phyloP scores from a whole-genome alignment of 768 basidiomycete genomes.

The Russula sp. region DNA sequence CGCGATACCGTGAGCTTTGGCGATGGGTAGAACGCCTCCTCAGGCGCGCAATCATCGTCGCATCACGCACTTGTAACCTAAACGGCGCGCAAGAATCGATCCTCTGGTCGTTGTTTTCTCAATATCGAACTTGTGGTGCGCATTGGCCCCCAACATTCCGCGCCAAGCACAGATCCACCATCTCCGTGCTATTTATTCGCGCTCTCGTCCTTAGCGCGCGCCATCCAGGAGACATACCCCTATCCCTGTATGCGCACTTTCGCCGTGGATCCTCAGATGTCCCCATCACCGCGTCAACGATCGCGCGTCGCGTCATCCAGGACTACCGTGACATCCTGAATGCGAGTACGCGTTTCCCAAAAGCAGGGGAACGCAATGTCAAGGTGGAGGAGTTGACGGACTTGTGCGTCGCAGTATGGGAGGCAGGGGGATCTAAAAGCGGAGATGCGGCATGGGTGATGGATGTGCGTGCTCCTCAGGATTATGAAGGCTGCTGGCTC shows the following conservation, averaged over 20 bases:
- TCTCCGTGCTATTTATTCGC: slow-evolving; percentile 66
- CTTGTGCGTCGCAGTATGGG: slow-evolving; percentile 76
- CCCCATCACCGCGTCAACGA: slow-evolving; percentile 43
- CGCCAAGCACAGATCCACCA: slow-evolving; percentile 63
- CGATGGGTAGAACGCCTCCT: slow-evolving; percentile 78
- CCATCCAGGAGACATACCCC: slow-evolving; percentile 8
- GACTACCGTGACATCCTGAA: slow-evolving; percentile 67
- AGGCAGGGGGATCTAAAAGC: slow-evolving; percentile 57
- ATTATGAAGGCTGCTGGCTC: background rate
- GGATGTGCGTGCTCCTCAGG: slow-evolving; percentile 49
- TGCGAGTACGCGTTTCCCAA: slow-evolving; percentile 69
- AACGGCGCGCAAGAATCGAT: slow-evolving; percentile 35
- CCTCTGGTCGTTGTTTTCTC: slow-evolving; percentile 58
- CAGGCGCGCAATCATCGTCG: slow-evolving; percentile 71
- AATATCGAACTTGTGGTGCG: slow-evolving; percentile 54
- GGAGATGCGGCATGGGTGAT: slow-evolving; percentile 72
- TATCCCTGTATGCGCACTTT: slow-evolving; percentile 1
- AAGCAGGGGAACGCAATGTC: slow-evolving; percentile 70
- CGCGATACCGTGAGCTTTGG: slow-evolving; percentile 74
- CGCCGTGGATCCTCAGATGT: slow-evolving; percentile 22
- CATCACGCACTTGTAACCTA: slow-evolving; percentile 43
- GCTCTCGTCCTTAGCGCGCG: slow-evolving; percentile 52
- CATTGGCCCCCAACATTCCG: slow-evolving; percentile 81
- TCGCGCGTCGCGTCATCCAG: slow-evolving; percentile 60
- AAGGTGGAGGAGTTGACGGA: slow-evolving; percentile 83